Percentiles rank a stretch among this genome's conserved stretches.
These are phyloP conservation scores for Trichoderma pleuroti DNA, from an alignment of 2,329 filamentous ascomycete genomes.

Conservation along the genomic window DNA sequence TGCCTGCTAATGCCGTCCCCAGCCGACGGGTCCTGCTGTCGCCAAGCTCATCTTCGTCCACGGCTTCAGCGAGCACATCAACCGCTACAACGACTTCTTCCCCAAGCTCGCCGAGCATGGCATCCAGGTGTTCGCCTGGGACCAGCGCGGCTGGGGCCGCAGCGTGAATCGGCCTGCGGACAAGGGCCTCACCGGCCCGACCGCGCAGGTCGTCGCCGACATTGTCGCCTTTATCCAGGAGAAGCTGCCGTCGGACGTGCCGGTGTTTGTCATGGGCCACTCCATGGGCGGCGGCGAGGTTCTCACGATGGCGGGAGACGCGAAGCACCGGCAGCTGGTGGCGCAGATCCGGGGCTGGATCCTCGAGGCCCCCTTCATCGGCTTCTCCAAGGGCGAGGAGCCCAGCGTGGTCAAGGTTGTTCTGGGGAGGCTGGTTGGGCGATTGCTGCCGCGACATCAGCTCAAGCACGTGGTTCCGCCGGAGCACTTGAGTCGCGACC, in stretches of 20 bases:
- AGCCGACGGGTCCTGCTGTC: constrained; percentile 55
- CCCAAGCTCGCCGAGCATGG: constrained; percentile 63
- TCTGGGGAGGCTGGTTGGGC: constrained; percentile 64
- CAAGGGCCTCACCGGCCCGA: constrained; percentile 70
- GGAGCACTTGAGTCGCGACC: constrained; percentile 64
- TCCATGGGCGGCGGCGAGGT: constrained; percentile 85
- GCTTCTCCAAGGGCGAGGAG: constrained; percentile 61
- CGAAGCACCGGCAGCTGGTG: constrained; percentile 52
- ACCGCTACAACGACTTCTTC: constrained; percentile 74
- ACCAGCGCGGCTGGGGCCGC: constrained; percentile 87
- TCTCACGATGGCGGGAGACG: constrained; percentile 55
- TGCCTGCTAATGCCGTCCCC: neutral
- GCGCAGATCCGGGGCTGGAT: constrained; percentile 67
- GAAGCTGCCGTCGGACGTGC: constrained; percentile 51
- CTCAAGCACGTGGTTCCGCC: constrained; percentile 63
- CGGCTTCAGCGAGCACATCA: constrained; percentile 84
- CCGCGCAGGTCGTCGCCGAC: constrained; percentile 68
- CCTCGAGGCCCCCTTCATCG: constrained; percentile 75
- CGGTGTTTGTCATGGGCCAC: constrained; percentile 83
- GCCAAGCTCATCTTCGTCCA: constrained; percentile 81
- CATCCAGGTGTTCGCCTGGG: constrained; percentile 73
- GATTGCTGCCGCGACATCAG: constrained; percentile 64
- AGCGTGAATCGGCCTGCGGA: constrained; percentile 60
- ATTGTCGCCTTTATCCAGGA: constrained; percentile 70
- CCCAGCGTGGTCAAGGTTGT: constrained; percentile 62